Percentiles rank a stretch among this genome's conserved stretches.
Evolutionary conservation across 2,329 filamentous ascomycete genomes (phyloP).

Genomic region (Trichoderma harzianum): DNA sequence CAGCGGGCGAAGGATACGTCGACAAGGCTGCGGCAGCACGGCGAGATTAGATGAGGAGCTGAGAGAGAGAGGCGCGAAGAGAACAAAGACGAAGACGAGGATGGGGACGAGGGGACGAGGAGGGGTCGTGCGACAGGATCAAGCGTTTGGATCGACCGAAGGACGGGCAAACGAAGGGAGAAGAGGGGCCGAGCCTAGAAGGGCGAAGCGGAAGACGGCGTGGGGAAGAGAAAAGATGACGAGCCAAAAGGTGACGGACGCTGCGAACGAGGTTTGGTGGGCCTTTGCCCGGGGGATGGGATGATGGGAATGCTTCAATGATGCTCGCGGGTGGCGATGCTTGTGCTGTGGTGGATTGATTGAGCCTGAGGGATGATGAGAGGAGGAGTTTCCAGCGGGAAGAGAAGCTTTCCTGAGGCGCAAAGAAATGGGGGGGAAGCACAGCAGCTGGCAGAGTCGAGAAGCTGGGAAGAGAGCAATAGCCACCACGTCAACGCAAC

Average conservation of each 20-base stretch:
- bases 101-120: conserved; percentile 1
- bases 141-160: conserved; percentile 14
- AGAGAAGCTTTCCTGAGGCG: not conserved
- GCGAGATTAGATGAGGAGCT: conserved; percentile 15
- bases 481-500: not conserved
- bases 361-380: not conserved
- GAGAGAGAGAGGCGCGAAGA: not conserved
- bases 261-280: not conserved
- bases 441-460: not conserved
- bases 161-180: conserved; percentile 7
- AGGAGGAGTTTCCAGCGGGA: not conserved
- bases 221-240: conserved; percentile 6
- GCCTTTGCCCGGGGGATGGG: not conserved
- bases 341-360: not conserved
- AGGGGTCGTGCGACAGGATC: conserved; percentile 19
- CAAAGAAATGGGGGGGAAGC: not conserved
- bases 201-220: conserved; percentile 6
- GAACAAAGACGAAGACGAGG: not conserved
- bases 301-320: conserved; percentile 8
- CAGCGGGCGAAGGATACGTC: not conserved
- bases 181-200: conserved; percentile 13
- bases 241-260: conserved; percentile 11
- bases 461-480: not conserved
- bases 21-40: conserved; percentile 4
- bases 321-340: not conserved